phyloP scores from a whole-genome alignment of 2,329 filamentous ascomycete genomes.

The Diaporthe australafricana region DNA sequence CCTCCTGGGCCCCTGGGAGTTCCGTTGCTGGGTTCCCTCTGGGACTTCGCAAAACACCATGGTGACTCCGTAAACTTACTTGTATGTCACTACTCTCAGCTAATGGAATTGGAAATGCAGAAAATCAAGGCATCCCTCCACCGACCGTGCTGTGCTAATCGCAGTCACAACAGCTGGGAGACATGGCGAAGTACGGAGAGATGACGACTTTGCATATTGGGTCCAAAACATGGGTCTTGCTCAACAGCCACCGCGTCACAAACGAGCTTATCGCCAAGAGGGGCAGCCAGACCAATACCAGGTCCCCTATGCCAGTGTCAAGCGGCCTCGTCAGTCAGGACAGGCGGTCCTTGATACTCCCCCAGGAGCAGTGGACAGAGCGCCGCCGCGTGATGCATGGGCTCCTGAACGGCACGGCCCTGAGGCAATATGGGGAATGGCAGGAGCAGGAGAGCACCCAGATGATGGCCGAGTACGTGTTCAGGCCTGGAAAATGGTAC shows the following conservation, averaged over 20 bases:
- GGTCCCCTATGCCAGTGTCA: not conserved
- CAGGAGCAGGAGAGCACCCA: conserved; percentile 51
- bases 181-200: not conserved
- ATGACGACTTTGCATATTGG: not conserved
- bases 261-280: not conserved
- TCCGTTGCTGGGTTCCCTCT: not conserved
- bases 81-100: not conserved
- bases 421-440: conserved; percentile 48
- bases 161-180: not conserved
- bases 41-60: too few relatives aligned
- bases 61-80: not conserved
- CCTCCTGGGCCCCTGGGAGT: not conserved
- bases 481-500: conserved; percentile 50
- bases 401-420: conserved; percentile 49
- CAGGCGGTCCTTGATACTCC: conserved; percentile 48
- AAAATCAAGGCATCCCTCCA: not conserved
- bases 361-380: conserved; percentile 49
- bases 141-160: not conserved
- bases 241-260: not conserved
- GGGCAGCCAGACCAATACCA: not conserved
- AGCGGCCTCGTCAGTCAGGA: conserved; percentile 25
- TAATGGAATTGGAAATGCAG: not conserved
- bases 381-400: conserved; percentile 53
- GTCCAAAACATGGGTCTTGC: not conserved
- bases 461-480: conserved; percentile 50